These are phyloP conservation scores for Fusarium xyrophilum DNA, from an alignment of 2,329 filamentous ascomycete genomes.

Conservation along the genomic window DNA sequence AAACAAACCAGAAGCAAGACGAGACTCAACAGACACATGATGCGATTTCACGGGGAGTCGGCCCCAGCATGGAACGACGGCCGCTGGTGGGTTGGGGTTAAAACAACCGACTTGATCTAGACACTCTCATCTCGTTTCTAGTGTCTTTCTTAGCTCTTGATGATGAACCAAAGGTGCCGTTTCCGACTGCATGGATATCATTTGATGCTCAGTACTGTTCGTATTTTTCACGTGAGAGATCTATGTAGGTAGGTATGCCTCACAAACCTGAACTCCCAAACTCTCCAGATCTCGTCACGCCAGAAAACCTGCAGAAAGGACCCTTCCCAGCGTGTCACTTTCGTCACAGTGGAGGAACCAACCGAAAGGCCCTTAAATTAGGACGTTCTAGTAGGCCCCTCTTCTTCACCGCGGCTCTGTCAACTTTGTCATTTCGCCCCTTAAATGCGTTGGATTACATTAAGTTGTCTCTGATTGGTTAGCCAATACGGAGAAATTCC, in stretches of 20 bases:
- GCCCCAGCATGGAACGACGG: slow-evolving; percentile 27
- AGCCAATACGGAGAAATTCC: slow-evolving; percentile 34
- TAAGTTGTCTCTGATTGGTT: slow-evolving; percentile 34
- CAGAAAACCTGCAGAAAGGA: slow-evolving; percentile 1
- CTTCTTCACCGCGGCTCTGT: slow-evolving; percentile 40
- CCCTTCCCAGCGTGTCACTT: slow-evolving; percentile 18
- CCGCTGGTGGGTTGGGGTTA: slow-evolving; percentile 31
- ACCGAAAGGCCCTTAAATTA: slow-evolving; percentile 22
- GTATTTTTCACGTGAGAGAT: slow-evolving; percentile 7
- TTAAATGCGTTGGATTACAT: slow-evolving; percentile 43
- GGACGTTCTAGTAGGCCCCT: slow-evolving; percentile 30
- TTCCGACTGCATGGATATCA: slow-evolving; percentile 27
- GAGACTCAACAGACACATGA: slow-evolving; percentile 21
- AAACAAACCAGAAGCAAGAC: slow-evolving; percentile 8
- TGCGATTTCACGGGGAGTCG: slow-evolving; percentile 28
- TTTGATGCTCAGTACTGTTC: slow-evolving; percentile 10
- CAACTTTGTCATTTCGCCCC: slow-evolving; percentile 34
- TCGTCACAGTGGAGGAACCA: slow-evolving; percentile 31
- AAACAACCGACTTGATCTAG: slow-evolving; percentile 20
- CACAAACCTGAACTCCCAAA: not conserved
- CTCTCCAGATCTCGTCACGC: slow-evolving; percentile 2
- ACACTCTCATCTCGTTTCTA: slow-evolving; percentile 28
- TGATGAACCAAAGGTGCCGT: slow-evolving; percentile 29
- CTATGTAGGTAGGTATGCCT: not conserved
- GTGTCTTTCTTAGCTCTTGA: slow-evolving; percentile 22